phyloP scores from a whole-genome alignment of 2,329 filamentous ascomycete genomes.

The Xylaria polymorpha region DNA sequence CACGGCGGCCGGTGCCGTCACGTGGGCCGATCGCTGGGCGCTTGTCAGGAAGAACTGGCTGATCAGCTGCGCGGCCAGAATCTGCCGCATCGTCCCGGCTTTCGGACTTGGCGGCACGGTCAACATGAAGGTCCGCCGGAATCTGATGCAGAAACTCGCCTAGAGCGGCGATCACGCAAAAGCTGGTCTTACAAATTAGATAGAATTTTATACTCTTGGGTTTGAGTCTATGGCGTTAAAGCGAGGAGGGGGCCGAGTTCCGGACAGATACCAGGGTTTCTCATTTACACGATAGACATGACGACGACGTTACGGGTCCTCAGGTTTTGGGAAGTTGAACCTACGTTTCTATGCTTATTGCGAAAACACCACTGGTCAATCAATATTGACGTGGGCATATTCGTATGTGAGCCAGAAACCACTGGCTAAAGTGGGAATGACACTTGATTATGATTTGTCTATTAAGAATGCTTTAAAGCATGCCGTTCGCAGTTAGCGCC shows the following conservation, averaged over 20 bases:
- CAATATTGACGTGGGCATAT: neutral
- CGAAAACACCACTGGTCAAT: neutral
- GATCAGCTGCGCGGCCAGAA: constrained; percentile 77
- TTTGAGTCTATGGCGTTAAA: constrained; percentile 39
- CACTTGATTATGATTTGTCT: constrained; percentile 11
- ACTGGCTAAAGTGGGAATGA: neutral
- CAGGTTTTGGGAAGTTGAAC: neutral
- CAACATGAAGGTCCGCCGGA: constrained; percentile 76
- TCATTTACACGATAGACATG: constrained; percentile 19
- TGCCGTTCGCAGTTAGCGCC: constrained; percentile 53
- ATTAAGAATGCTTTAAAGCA: constrained; percentile 36
- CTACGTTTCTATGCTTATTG: constrained; percentile 2
- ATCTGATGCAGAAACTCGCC: constrained; percentile 72
- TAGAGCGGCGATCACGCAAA: constrained; percentile 34
- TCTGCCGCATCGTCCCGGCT: constrained; percentile 87
- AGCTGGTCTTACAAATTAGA: constrained; percentile 17
- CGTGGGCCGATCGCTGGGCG: constrained; percentile 69
- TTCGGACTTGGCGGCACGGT: constrained; percentile 91
- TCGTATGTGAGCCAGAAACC: neutral
- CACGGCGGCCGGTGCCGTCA: constrained; percentile 42
- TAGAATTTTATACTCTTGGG: constrained; percentile 26
- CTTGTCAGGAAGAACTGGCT: constrained; percentile 81
- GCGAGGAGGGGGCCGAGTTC: constrained; percentile 17
- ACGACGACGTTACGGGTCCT: constrained; percentile 7
- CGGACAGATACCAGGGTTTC: constrained; percentile 36